phyloP scores from a whole-genome alignment of 225 moss, liverwort and hornwort species.

The Takakia lepidozioides region DNA sequence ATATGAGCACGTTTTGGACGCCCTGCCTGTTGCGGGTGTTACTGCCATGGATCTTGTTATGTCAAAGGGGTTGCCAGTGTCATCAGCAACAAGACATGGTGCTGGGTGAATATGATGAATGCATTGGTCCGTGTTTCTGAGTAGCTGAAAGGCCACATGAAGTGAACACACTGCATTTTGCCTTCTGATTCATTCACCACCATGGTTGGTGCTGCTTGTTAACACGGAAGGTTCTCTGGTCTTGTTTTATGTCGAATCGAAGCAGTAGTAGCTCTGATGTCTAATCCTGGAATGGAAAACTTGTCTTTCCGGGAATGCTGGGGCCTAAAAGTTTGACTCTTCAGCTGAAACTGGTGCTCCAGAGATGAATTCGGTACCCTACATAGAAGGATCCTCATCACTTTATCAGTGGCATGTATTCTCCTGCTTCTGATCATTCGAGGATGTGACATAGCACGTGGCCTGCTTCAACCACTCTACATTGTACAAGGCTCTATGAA shows the following conservation, averaged over 20 bases:
- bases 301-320: no score
- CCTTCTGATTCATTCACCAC: conserved; percentile 39
- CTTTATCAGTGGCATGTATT: conserved; percentile 1
- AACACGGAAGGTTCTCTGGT: no score
- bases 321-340: conserved; percentile 9
- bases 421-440: neutral
- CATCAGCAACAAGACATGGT: no score
- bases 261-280: no score
- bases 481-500: no score
- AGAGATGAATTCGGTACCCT: conserved; percentile 9
- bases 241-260: no score
- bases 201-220: no score
- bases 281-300: no score
- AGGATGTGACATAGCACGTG: conserved; percentile 1
- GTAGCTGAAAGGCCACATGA: conserved; percentile 13
- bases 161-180: conserved; percentile 45
- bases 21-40: no score
- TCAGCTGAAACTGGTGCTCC: conserved; percentile 2
- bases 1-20: conserved; percentile 7
- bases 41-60: no score
- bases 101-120: conserved; percentile 49
- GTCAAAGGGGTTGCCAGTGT: no score
- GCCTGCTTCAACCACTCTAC: no score
- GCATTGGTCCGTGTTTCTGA: conserved; percentile 75
- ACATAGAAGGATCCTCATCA: neutral